Evolutionary conservation across 2,329 filamentous ascomycete genomes (phyloP), one percentile per base, ranked within the genome.

Genomic region (Fusarium tupiense): DNA sequence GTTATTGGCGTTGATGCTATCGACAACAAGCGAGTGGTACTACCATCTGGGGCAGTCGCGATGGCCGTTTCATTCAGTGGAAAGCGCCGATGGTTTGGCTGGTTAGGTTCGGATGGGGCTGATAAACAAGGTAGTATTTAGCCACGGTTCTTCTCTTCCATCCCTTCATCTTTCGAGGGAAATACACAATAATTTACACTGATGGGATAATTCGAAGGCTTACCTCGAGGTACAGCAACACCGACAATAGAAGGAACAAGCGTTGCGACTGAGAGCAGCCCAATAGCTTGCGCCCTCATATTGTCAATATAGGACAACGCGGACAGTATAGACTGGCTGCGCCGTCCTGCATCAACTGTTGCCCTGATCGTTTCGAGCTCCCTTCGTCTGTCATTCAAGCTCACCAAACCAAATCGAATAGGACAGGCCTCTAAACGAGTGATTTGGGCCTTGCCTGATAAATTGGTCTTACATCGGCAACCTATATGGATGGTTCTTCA

Each of bases 221-320:
- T 46, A 76, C 74, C 65, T 67, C 70, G 61, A 66, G 67, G 72
- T 50, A 64, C 63, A 66, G 57, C 69, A 67, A 68, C 70, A 40
- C 70, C 70, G 31, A 56, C 64, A 49, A 54, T 62, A 19, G 72
- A 69, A 20, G 61, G 67, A 47, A 63, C 64, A 37, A 73, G 65
- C n/a, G 72, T 69, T 63, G 72, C 67, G 59, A 61, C 35, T 29
- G 62, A 63, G 64, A 78, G 62, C 53, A 78, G 69, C 60, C 57
- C 72, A 54, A 66, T 60, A 26, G 38, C 47, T 59, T 73, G 77
- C 64, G 52, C 49, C 61, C 54, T 68, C 76, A 78, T 78, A 60
- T 69, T 74, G 65, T 44, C 47, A 49, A 60, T 61, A 49, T 26
- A 61, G 33, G 37, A 43, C 41, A 46, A 26, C 61, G 29, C 29